Evolutionary conservation across 2,329 filamentous ascomycete genomes (phyloP).

Genomic region (Monilinia aucupariae): DNA sequence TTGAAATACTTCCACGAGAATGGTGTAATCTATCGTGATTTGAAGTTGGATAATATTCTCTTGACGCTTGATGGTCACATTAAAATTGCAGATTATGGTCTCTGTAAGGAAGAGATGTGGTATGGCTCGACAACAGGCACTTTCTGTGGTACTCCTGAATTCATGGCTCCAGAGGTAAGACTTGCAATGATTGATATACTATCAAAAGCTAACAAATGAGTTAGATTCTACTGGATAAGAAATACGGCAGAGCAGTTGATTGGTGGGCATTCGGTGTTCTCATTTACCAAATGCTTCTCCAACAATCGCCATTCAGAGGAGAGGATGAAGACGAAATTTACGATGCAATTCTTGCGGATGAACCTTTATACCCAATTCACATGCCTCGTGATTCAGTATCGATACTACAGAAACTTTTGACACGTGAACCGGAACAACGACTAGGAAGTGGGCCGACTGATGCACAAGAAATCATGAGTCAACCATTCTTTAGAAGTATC

Average conservation of each 20-base stretch:
- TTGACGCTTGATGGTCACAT: slow-evolving; percentile 94
- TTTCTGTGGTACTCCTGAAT: slow-evolving; percentile 98
- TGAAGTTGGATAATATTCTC: slow-evolving; percentile 84
- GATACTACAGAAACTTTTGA: slow-evolving; percentile 94
- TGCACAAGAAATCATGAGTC: slow-evolving; percentile 97
- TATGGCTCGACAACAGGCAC: slow-evolving; percentile 95
- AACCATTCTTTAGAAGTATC: slow-evolving; percentile 95
- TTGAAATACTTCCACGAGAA: slow-evolving; percentile 99
- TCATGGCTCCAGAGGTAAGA: slow-evolving; percentile 93
- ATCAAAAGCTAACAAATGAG: slow-evolving; percentile 30
- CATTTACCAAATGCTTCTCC: slow-evolving; percentile 99
- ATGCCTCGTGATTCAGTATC: slow-evolving; percentile 98
- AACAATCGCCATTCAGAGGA: slow-evolving; percentile 96
- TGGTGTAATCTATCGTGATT: slow-evolving; percentile 88
- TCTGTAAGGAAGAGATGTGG: slow-evolving; percentile 99
- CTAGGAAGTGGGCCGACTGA: slow-evolving; percentile 93
- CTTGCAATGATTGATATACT: slow-evolving; percentile 14
- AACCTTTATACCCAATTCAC: slow-evolving; percentile 95
- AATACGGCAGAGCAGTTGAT: slow-evolving; percentile 93
- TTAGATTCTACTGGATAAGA: slow-evolving; percentile 94
- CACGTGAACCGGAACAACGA: slow-evolving; percentile 86
- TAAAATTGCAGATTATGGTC: slow-evolving; percentile 96
- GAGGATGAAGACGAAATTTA: slow-evolving; percentile 99
- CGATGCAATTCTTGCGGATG: slow-evolving; percentile 94
- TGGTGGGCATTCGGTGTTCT: slow-evolving; percentile 99